Base-by-base conservation (phyloP, 371 early-diverging fungal species). In the Nematocida sp. region DNA sequence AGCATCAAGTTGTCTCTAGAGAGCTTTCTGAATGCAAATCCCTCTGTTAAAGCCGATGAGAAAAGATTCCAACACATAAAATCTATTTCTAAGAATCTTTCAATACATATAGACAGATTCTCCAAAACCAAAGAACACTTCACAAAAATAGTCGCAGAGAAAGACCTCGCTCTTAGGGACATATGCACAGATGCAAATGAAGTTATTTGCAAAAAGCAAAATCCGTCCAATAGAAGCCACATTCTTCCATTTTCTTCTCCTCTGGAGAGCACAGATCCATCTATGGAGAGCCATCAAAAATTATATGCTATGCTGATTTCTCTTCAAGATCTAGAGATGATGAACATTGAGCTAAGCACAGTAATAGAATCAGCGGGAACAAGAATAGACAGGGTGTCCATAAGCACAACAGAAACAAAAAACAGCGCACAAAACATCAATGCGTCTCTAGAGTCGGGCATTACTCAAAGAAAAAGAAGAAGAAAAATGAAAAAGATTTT, bases 391-490 rank as follows among this genome's bases (percentile, higher is more conserved):
- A 42, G 38, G n/a, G 50, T 63, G 13, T 16, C 47, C 11, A 5
- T 45, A 7, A 45, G 4, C 3, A 23, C 48, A 35, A 28, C n/a
- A 30, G 63, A 63, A 30, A 16, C 25, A 49, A 47, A 45, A 45
- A 48, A 3, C 7, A 11, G 5, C 4, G 3, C 63, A 4, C 33
- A 48, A n/a, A 26, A 5, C 4, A 45, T 18, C 26, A 71, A 71
- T 60, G 39, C 51, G 30, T 28, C 42, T 32, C 38, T 71, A 48
- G 63, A 33, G n/a, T 16, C 26, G 18, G 35, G 26, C 4, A 71
- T 51, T 2, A 38, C 16, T 11, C 47, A 49, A 18, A 32, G 63
- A 42, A 71, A 60, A 40, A 60, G 63, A 51, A 49, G 75, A 32
- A 42, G 51, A 38, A 26, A 23, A 36, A 45, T 71, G 3, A 71